Percentiles rank a stretch among this genome's conserved stretches.
Conservation (phyloP, 2,329 filamentous ascomycete genomes). For the Trichoderma asperellum region DNA sequence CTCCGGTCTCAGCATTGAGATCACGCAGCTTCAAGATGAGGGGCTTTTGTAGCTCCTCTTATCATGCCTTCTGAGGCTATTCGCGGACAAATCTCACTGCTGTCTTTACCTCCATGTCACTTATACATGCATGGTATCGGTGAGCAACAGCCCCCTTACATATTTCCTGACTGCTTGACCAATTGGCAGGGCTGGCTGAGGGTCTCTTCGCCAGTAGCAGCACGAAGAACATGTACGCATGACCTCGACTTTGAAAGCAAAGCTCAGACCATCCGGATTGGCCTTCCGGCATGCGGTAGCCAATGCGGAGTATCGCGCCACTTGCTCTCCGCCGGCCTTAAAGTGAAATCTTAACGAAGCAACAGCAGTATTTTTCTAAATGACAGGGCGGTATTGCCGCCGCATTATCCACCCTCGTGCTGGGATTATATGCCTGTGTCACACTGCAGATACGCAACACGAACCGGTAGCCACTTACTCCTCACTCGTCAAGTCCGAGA, state of each 20-base stretch:
- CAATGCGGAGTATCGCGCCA: slow-evolving; percentile 17
- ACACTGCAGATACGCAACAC: background rate
- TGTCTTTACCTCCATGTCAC: background rate
- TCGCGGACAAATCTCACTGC: background rate
- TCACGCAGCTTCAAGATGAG: background rate
- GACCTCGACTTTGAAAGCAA: slow-evolving; percentile 7
- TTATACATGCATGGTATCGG: background rate
- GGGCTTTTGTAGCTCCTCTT: background rate
- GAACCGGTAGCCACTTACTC: background rate
- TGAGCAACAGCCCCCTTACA: slow-evolving; percentile 18
- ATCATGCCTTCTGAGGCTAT: background rate
- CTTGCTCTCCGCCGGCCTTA: background rate
- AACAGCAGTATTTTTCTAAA: background rate
- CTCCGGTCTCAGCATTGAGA: background rate
- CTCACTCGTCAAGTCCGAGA: background rate
- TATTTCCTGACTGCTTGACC: background rate
- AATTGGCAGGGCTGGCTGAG: background rate
- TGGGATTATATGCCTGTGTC: background rate
- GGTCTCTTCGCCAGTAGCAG: background rate
- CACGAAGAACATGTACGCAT: slow-evolving; percentile 7
- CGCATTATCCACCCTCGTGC: background rate
- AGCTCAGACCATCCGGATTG: slow-evolving; percentile 9
- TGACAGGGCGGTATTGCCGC: background rate
- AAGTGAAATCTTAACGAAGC: slow-evolving; percentile 7
- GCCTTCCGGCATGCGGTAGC: background rate